These are phyloP conservation scores for Dioscorea alata DNA, from an alignment of 106 monocot species.

Conservation along the genomic window DNA sequence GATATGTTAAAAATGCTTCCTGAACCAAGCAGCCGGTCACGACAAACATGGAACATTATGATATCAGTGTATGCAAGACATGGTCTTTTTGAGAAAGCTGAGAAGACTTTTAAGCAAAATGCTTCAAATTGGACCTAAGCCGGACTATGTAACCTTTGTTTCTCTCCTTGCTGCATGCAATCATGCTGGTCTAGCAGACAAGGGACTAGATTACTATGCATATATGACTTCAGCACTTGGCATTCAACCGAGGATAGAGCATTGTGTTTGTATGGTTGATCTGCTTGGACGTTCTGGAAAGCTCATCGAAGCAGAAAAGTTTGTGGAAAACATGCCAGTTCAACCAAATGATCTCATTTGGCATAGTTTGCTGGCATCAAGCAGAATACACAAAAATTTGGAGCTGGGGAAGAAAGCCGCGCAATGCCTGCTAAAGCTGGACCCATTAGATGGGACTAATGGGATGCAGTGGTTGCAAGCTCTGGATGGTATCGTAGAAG, in stretches of 20 bases:
- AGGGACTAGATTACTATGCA: slow-evolving; percentile 57
- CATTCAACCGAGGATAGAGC: slow-evolving; percentile 55
- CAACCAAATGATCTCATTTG: slow-evolving; percentile 63
- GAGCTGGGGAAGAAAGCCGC: slow-evolving; percentile 66
- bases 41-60: slow-evolving; percentile 72
- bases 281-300: slow-evolving; percentile 73
- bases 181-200: slow-evolving; percentile 70
- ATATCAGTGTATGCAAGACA: slow-evolving; percentile 73
- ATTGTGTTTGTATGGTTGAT: slow-evolving; percentile 89
- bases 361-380: slow-evolving; percentile 73
- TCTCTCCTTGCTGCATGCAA: slow-evolving; percentile 70
- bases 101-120: slow-evolving; percentile 56
- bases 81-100: slow-evolving; percentile 50
- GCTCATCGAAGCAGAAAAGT: slow-evolving; percentile 64
- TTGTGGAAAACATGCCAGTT: slow-evolving; percentile 62
- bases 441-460: slow-evolving; percentile 43
- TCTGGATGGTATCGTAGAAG: too few relatives aligned
- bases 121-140: slow-evolving; percentile 49
- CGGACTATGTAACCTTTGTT: slow-evolving; percentile 85
- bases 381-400: slow-evolving; percentile 63
- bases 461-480: not conserved
- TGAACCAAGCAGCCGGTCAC: slow-evolving; percentile 17
- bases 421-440: slow-evolving; percentile 44
- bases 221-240: slow-evolving; percentile 50
- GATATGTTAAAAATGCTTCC: slow-evolving; percentile 55